Base-by-base conservation (phyloP, 768 basidiomycete species). In the Leccinellum luteum region DNA sequence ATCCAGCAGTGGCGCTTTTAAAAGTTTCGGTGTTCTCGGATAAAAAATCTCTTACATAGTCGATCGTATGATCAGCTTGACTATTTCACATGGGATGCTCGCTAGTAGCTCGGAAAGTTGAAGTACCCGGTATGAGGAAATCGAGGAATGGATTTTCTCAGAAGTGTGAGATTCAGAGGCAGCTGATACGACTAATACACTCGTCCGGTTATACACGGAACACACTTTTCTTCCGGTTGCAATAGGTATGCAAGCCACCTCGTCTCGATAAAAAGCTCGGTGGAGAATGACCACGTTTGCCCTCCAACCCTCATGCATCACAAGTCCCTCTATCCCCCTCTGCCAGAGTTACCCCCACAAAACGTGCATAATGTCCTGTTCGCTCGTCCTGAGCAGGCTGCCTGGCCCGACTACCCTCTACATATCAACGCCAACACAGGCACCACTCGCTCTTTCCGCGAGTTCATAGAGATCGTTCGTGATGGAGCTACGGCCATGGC, bases 351-450 rank as follows among this genome's bases (percentile, higher is more conserved):
- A 5, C 81, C 82, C 3, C 78, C 80, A 17, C 66, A 74, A 9
- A 90, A 90, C 64, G 71, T 79, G 10, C 79, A 86, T 65, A 69
- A 86, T 58, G 44, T 84, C 54, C 66, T 87, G 51, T 80, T 87
- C 67, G 69, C 75, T 28, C 79, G 83, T 1, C 79, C 80, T 0
- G 85, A 82, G 17, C 82, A 85, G 53, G 75, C 74, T 1, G 32
- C 75, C 35, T 85, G 83, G 81, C 74, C 80, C 0, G 81, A 90
- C 58, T 84, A 75, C 63, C 78, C 78, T 0, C 47, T 84, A 4
- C 77, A 84, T 44, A 76, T 90, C 54, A 82, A 91, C 61, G 78
- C 79, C 0, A 63, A 73, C 32, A 83, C 83, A 0, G 85, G 81
- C 3, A 64, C 75, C 54, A 74, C 67, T 51, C 69, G 80, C 13